Evolutionary conservation across 2,329 filamentous ascomycete species (phyloP).

Genomic region (Ramichloridium luteum): DNA sequence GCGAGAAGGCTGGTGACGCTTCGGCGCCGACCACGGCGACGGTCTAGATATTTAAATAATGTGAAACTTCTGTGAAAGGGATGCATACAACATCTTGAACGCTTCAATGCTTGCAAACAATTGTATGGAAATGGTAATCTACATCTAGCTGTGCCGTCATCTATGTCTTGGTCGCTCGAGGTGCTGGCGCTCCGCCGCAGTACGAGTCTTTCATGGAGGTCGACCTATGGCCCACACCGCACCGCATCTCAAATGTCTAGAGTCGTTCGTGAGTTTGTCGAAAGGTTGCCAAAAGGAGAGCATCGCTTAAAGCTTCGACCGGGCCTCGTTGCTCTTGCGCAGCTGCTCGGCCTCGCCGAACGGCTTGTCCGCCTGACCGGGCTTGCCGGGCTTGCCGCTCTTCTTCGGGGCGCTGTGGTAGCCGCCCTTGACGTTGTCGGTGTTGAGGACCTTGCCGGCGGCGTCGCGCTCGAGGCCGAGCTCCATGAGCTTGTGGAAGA

Average conservation of each 20-base stretch:
- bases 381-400: constrained; percentile 29
- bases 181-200: too few species aligned
- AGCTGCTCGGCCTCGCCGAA: constrained; percentile 30
- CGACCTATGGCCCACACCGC: too few species aligned
- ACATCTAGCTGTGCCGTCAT: too few species aligned
- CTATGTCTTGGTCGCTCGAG: too few species aligned
- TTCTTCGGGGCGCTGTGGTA: constrained; percentile 48
- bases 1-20: constrained; percentile 15
- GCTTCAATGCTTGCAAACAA: too few species aligned
- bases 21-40: constrained; percentile 14
- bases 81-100: too few species aligned
- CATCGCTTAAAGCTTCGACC: constrained; percentile 7
- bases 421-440: constrained; percentile 45
- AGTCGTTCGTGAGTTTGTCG: too few species aligned
- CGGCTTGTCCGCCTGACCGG: constrained; percentile 20
- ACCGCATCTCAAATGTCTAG: too few species aligned
- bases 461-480: constrained; percentile 57
- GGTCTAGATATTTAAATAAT: constrained; percentile 13
- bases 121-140: too few species aligned
- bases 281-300: too few species aligned
- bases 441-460: constrained; percentile 41
- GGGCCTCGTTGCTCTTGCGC: constrained; percentile 28
- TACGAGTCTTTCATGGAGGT: too few species aligned
- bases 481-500: constrained; percentile 75
- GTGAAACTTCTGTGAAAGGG: too few species aligned